These are phyloP conservation scores for Guadua angustifolia DNA, from an alignment of 176 grass and related monocot species.

Conservation along the genomic window DNA sequence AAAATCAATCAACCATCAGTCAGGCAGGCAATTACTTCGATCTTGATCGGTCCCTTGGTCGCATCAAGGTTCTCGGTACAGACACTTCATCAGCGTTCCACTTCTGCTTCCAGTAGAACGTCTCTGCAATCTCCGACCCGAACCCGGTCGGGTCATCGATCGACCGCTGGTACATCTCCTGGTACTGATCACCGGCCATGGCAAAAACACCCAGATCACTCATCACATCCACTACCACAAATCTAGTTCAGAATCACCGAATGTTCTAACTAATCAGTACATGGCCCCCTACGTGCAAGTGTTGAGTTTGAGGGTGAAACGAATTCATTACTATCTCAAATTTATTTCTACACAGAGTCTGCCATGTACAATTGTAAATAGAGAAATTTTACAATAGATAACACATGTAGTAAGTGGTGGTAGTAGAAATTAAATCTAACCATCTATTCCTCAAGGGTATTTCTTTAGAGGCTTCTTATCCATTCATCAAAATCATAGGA, in stretches of 20 bases:
- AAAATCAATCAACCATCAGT: not conserved
- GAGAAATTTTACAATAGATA: no score
- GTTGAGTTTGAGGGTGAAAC: no score
- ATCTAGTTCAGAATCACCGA: constrained; percentile 2
- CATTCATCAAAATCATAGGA: no score
- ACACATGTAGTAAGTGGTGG: no score
- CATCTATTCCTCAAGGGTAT: no score
- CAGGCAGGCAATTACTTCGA: constrained; percentile 55
- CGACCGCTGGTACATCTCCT: constrained; percentile 80
- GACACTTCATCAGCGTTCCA: constrained; percentile 84
- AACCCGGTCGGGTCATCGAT: constrained; percentile 79
- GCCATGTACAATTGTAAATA: no score
- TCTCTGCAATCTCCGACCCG: constrained; percentile 77
- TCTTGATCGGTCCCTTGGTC: constrained; percentile 67
- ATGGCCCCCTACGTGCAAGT: constrained; percentile 4
- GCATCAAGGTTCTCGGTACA: constrained; percentile 80
- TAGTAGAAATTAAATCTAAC: no score
- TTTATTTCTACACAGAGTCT: no score
- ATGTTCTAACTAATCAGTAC: not conserved
- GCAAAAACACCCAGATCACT: constrained; percentile 31
- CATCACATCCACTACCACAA: not conserved
- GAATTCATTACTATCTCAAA: no score
- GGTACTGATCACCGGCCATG: constrained; percentile 53
- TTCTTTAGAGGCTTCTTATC: no score
- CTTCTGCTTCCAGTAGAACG: constrained; percentile 86